Evolutionary conservation across 2,329 filamentous ascomycete species (phyloP), one percentile per base, ranked within the genome.

Genomic region (Bisporella sp.): DNA sequence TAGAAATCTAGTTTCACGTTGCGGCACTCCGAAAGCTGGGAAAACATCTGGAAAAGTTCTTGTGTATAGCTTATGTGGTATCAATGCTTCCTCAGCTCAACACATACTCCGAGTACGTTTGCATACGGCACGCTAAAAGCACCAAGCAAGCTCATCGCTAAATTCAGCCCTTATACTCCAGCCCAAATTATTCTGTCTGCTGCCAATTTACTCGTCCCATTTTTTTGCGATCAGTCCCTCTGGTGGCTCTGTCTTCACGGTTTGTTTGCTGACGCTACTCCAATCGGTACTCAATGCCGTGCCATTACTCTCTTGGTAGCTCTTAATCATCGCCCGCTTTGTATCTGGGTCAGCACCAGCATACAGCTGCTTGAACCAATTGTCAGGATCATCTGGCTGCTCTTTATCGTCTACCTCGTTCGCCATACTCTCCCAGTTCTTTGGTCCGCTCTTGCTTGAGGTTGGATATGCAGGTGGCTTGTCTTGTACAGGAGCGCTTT

Each of bases 241-340:
- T 0, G 89, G 89, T 6, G 89, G 86, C 35, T 73, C 69, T 0
- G 83, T 87, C 64, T 88, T 80, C 30, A 96, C 86, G 29, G 71
- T 85, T 13, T 80, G 81, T 55, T 75, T 78, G 46, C 81, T 79
- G 21, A 96, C 92, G 54, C 95, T 87, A 7, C 72, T 70, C 93
- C 93, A 99, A 66, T 92, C 89, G 0, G 93, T 99, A 68, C 89
- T 96, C 46, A 99, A 72, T 3, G 87, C 80, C 0, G 93, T 99
- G 4, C 93, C 93, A 59, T 95, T 93, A 68, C 91, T 96, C 74
- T 99, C 92, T 11, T 82, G 77, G 63, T 89, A 97, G 64, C 89
- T 95, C 79, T 99, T 99, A 82, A 95, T 89, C 93, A 99, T 99
- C 6, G 93, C 93, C 2, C 90, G 82, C 64, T 83, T 82, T 52